phyloP scores from a whole-genome alignment of 495 filamentous ascomycete species.

The Neurospora pannonica region DNA sequence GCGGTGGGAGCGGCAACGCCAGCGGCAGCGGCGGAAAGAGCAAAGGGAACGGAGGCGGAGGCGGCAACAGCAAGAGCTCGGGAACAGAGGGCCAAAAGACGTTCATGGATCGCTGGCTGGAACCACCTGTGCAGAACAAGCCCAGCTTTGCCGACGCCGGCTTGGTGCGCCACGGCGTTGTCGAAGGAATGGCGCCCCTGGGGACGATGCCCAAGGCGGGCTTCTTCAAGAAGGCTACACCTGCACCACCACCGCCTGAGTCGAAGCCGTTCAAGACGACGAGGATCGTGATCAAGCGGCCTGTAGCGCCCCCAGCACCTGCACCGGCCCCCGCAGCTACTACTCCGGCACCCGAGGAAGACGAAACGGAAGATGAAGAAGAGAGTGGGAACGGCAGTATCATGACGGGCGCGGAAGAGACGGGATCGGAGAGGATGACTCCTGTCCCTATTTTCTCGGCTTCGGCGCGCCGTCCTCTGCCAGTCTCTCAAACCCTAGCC shows the following conservation, averaged over 20 bases:
- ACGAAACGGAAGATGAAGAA: slow-evolving; percentile 24
- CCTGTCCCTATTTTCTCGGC: neutral
- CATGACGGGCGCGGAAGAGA: slow-evolving; percentile 4
- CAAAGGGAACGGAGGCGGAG: neutral
- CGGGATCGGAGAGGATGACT: slow-evolving; percentile 8
- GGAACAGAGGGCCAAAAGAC: slow-evolving; percentile 21
- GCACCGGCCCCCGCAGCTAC: slow-evolving; percentile 1
- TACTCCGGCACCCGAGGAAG: slow-evolving; percentile 18
- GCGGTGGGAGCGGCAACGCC: neutral
- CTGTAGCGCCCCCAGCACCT: slow-evolving; percentile 6
- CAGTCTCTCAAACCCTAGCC: neutral
- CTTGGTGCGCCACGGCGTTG: slow-evolving; percentile 50
- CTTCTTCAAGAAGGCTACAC: slow-evolving; percentile 29
- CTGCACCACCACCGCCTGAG: slow-evolving; percentile 13
- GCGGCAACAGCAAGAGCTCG: slow-evolving; percentile 15
- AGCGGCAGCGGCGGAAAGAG: neutral
- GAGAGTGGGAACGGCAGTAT: slow-evolving; percentile 5
- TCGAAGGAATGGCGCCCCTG: slow-evolving; percentile 62
- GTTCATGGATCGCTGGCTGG: slow-evolving; percentile 54
- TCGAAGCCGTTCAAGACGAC: slow-evolving; percentile 4
- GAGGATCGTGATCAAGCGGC: slow-evolving; percentile 33
- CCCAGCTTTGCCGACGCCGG: slow-evolving; percentile 64
- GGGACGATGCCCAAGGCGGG: slow-evolving; percentile 51
- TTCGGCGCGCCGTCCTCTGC: neutral
- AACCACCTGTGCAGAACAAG: slow-evolving; percentile 57